These are phyloP conservation scores for Cucurbita argyrosperma DNA, from an alignment of 306 rosid genomes.

Conservation along the genomic window DNA sequence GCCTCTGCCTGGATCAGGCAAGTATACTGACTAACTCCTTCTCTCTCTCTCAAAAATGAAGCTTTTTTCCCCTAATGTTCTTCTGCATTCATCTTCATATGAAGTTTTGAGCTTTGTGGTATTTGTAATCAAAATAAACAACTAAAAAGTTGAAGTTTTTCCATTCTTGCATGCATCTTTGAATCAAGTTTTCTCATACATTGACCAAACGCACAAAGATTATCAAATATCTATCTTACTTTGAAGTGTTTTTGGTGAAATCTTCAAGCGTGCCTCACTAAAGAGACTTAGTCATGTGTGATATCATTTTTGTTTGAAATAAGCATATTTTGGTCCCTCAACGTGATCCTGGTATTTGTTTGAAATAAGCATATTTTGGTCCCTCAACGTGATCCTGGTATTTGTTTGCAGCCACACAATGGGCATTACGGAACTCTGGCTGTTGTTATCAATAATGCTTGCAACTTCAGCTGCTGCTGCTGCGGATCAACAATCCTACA, in stretches of 20 bases:
- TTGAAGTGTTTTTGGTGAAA: too few relatives aligned
- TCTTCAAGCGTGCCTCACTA: too few relatives aligned
- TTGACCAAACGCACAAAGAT: not conserved
- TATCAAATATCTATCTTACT: too few relatives aligned
- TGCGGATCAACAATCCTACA: conserved; percentile 29
- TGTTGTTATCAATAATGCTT: conserved; percentile 27
- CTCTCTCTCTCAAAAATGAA: not conserved
- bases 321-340: too few relatives aligned
- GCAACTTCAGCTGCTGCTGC: conserved; percentile 31
- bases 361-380: not conserved
- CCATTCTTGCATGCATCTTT: too few relatives aligned
- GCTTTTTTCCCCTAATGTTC: too few relatives aligned
- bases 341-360: not conserved
- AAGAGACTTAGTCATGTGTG: too few relatives aligned
- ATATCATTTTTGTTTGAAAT: too few relatives aligned
- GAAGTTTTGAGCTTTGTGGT: not conserved
- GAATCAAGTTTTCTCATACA: too few relatives aligned
- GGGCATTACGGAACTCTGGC: conserved; percentile 15
- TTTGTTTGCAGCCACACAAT: conserved; percentile 25
- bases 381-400: too few relatives aligned
- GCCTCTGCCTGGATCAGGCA: not conserved
- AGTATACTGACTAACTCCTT: not conserved
- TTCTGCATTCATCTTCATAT: not conserved
- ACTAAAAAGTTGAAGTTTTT: too few relatives aligned
- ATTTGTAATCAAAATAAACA: too few relatives aligned